A percentile compares a stretch with the other conserved stretches of the same genome.
These are phyloP conservation scores for Hura crepitans DNA, from an alignment of 441 rosid species.

Conservation along the genomic window DNA sequence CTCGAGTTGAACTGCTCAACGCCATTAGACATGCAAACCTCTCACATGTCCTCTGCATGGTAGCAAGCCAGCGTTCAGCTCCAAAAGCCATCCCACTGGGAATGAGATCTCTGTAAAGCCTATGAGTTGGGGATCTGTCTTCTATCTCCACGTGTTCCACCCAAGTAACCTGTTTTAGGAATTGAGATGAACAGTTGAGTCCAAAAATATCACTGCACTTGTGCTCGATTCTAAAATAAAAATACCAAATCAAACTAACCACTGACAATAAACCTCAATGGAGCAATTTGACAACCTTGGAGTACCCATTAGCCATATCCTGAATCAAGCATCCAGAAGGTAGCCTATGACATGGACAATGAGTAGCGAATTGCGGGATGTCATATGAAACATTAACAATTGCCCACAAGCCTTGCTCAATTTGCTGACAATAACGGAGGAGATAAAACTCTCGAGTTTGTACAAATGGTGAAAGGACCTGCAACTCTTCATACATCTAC, in stretches of 20 bases:
- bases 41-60: constrained; percentile 81
- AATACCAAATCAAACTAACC: constrained; percentile 11
- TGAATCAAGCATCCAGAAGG: constrained; percentile 98
- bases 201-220: background rate
- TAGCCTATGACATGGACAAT: constrained; percentile 50
- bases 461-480: constrained; percentile 78
- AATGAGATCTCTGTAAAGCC: constrained; percentile 58
- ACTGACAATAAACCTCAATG: background rate
- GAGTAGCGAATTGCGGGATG: constrained; percentile 62
- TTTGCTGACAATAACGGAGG: constrained; percentile 79
- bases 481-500: constrained; percentile 88
- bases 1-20: constrained; percentile 57
- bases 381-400: constrained; percentile 82
- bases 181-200: constrained; percentile 10
- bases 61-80: constrained; percentile 78
- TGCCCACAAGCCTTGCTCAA: constrained; percentile 88
- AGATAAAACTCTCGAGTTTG: constrained; percentile 74
- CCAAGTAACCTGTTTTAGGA: constrained; percentile 69
- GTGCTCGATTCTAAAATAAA: background rate
- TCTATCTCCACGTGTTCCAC: constrained; percentile 82
- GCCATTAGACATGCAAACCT: constrained; percentile 74
- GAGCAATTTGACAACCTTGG: constrained; percentile 54
- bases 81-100: constrained; percentile 77
- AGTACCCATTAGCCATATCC: constrained; percentile 93
- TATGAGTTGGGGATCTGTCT: constrained; percentile 56